Conservation (phyloP, 2,329 filamentous ascomycete species). For the Mycosphaerelloides madeirae region DNA sequence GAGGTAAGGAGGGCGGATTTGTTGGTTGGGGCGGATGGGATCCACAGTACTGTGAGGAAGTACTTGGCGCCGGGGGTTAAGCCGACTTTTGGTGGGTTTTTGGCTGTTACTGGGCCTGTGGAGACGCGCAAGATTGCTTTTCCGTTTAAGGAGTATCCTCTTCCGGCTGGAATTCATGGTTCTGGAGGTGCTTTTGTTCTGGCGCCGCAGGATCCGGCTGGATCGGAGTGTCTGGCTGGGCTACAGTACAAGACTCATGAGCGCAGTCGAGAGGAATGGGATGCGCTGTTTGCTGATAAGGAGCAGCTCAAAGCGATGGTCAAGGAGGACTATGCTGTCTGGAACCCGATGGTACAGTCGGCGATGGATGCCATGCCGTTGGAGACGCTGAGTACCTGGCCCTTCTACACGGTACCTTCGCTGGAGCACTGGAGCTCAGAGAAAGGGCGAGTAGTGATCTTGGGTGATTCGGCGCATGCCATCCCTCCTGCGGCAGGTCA, state of each 20-base stretch:
- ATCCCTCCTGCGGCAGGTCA: slow-evolving; percentile 4
- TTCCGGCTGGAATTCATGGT: slow-evolving; percentile 29
- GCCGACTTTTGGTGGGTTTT: slow-evolving; percentile 1
- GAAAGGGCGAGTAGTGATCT: neutral
- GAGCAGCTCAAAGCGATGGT: neutral
- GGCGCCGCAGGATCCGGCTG: slow-evolving; percentile 32
- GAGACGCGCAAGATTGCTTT: neutral
- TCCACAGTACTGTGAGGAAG: slow-evolving; percentile 29
- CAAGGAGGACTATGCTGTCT: slow-evolving; percentile 4
- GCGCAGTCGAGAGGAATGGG: slow-evolving; percentile 32
- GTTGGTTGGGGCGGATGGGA: slow-evolving; percentile 34
- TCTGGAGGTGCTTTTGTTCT: slow-evolving; percentile 33
- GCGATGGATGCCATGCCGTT: slow-evolving; percentile 7
- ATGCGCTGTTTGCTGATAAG: slow-evolving; percentile 28
- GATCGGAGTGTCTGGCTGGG: slow-evolving; percentile 32
- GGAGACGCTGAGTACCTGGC: slow-evolving; percentile 12
- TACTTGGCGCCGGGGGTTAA: slow-evolving; percentile 24
- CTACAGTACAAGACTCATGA: slow-evolving; percentile 30
- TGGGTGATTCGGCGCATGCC: slow-evolving; percentile 5
- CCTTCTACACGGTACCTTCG: slow-evolving; percentile 5
- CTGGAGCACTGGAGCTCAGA: neutral
- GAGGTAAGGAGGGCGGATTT: slow-evolving; percentile 23
- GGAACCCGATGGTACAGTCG: slow-evolving; percentile 5
- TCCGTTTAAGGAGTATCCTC: slow-evolving; percentile 12
- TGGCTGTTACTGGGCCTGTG: slow-evolving; percentile 1